Conservation (phyloP, 148 eudicot species). For the Cornus florida region DNA sequence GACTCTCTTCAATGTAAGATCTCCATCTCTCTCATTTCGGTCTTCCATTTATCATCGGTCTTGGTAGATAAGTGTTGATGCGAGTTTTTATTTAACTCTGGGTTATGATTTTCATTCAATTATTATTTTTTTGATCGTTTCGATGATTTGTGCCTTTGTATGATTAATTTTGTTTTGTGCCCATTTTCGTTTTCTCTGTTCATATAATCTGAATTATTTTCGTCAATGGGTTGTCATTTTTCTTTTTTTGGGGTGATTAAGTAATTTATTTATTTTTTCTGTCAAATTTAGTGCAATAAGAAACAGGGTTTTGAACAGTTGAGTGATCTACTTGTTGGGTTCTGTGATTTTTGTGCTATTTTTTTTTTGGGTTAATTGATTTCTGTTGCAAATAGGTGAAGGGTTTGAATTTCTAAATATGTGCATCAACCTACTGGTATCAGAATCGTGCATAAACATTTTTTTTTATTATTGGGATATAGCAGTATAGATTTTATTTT, state of each 20-base stretch:
- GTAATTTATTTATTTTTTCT: too few relatives aligned
- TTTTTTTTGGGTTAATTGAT: too few relatives aligned
- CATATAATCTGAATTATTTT: background rate
- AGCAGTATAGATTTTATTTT: background rate
- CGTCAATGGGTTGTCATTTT: background rate
- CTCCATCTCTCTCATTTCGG: too few relatives aligned
- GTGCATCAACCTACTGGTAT: background rate
- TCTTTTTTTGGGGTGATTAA: background rate
- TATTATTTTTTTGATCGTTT: background rate
- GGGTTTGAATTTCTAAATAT: background rate
- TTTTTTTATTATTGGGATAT: too few relatives aligned
- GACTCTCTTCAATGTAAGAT: slow-evolving; percentile 39
- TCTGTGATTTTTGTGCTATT: background rate
- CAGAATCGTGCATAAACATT: background rate
- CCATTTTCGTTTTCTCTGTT: background rate
- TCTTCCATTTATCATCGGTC: background rate
- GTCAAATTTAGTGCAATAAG: background rate
- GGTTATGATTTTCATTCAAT: too few relatives aligned
- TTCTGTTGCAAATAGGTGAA: too few relatives aligned
- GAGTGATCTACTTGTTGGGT: background rate
- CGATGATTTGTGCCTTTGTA: background rate
- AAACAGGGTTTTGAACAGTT: slow-evolving; percentile 5
- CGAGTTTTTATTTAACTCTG: background rate
- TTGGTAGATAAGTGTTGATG: background rate
- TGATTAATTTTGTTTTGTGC: background rate